Evolutionary conservation across 305 asterid species (phyloP), one percentile per base, ranked within the genome.

Genomic region (Fraxinus baroniana): DNA sequence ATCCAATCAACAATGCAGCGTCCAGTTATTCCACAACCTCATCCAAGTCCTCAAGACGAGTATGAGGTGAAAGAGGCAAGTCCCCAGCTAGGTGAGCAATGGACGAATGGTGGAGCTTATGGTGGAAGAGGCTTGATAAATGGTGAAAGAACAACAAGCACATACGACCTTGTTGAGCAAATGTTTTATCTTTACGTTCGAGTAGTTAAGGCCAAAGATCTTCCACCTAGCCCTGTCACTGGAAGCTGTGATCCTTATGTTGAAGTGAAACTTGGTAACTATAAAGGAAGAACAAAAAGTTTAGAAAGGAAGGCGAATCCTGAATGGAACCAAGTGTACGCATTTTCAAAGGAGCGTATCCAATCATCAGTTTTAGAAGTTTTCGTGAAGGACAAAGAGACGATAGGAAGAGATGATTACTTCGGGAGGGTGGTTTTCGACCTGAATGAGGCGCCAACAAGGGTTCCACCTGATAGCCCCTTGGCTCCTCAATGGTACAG

Each of bases 401-500:
- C 82, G 90, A 13, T 87, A 52, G 89, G 87, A 68, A 78, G 91
- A 82, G 92, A 90, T 84, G 93, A 90, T 66, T 85, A 82, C 79
- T 75, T 90, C 7, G 93, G 93, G 20, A 83, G 79, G 78, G 90
- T 89, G 41, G 84, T 87, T 32, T 87, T 89, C n/a, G 93, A 90
- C 76, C 78, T 90, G 82, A 89, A 90, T 73, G 93, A 90, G 84
- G 82, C 88, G 17, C 88, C 92, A 17, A 90, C 91, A 57, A 83
- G 93, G 80, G 91, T 90, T 52, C 93, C 93, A 78, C 93, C 92
- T 4, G 92, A 90, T 83, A 90, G 93, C 35, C 93, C 93, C 70
- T 80, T 90, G 73, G 93, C 93, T 35, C 93, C 93, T 70, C 93
- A 90, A 44, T 90, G 93, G 93, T 89, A 86, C 81, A 83, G 92